A percentile compares a stretch with the other conserved stretches of the same genome.
These are phyloP conservation scores for Combretum micranthum DNA, from an alignment of 345 rosid species.

Conservation along the genomic window DNA sequence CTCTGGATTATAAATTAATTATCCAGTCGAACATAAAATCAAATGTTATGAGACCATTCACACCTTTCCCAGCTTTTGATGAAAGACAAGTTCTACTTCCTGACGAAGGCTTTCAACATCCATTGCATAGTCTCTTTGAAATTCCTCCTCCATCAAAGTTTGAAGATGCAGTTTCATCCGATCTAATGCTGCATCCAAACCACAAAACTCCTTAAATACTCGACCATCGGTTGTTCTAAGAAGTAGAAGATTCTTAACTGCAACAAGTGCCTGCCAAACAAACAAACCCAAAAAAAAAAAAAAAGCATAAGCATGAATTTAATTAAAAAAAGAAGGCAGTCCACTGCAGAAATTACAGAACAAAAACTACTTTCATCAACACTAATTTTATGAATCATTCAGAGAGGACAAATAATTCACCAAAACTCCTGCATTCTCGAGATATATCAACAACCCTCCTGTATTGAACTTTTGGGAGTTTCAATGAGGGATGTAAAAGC, in stretches of 20 bases:
- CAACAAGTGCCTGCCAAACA: conserved; percentile 55
- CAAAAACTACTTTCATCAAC: not conserved
- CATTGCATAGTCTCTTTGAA: conserved; percentile 50
- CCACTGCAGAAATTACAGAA: not conserved
- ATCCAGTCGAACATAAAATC: conserved; percentile 10
- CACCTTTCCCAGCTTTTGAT: conserved; percentile 46
- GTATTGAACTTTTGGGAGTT: too few species aligned
- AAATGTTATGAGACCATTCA: conserved; percentile 7
- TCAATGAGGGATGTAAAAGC: too few species aligned
- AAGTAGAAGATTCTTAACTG: conserved; percentile 67
- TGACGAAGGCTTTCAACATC: conserved; percentile 62
- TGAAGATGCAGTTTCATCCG: conserved; percentile 59
- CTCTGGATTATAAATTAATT: not conserved
- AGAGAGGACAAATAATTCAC: too few species aligned
- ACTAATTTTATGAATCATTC: too few species aligned
- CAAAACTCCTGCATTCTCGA: too few species aligned
- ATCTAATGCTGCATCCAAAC: conserved; percentile 55
- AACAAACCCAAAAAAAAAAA: too few species aligned
- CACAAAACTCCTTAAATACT: conserved; percentile 62
- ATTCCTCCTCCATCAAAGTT: conserved; percentile 50
- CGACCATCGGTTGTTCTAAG: conserved; percentile 50
- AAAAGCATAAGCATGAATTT: not conserved
- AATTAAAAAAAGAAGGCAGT: not conserved
- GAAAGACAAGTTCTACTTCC: conserved; percentile 64
- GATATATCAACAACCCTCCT: too few species aligned